Base-by-base conservation (phyloP, 768 basidiomycete species). In the Phylloporus sp. region DNA sequence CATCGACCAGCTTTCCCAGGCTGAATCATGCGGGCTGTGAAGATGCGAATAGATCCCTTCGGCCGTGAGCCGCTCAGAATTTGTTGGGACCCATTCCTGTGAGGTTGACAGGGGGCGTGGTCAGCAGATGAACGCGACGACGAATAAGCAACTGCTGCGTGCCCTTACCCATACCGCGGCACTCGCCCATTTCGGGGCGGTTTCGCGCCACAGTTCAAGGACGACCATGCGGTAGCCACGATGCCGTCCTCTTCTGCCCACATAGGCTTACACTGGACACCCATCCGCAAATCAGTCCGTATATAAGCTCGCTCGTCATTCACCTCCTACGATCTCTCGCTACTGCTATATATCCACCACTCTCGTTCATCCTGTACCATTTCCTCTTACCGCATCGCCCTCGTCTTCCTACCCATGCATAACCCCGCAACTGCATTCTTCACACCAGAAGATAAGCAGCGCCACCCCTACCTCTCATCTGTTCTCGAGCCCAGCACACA, bases 401-500 rank as follows among this genome's bases (percentile, higher is more conserved):
- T 41, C 52, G 18, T 27, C 59, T 43, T 41, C 23, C 5, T 26
- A 9, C 31, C 10, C n/a, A 69, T 69, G 67, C 67, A 69, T 54
- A 56, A 70, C 47, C 62, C 67, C 24, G 31, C 59, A 44, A 58
- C 62, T 54, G 51, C 67, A 6, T 67, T 70, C 56, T 69, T 70
- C 69, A 70, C 67, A 48, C 51, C 67, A 58, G 63, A 69, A 65
- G 69, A 69, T 61, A 70, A 70, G 59, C 69, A 70, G 59, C 67
- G 67, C 52, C 67, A 70, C 58, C 67, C 67, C 22, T 70, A 69
- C 67, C 71, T 62, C 61, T 70, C 53, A 62, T 72, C 71, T 49
- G 66, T 71, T 58, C 73, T 75, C 49, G 64, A 70, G 32, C 65
- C 70, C 46, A 67, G 61, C 50, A 64, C 70, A 32, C 77, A 79